Percentiles rank a stretch among this genome's conserved stretches.
Evolutionary conservation across 371 early-diverging fungal species (phyloP).

Genomic region (Mucor plumbeus): DNA sequence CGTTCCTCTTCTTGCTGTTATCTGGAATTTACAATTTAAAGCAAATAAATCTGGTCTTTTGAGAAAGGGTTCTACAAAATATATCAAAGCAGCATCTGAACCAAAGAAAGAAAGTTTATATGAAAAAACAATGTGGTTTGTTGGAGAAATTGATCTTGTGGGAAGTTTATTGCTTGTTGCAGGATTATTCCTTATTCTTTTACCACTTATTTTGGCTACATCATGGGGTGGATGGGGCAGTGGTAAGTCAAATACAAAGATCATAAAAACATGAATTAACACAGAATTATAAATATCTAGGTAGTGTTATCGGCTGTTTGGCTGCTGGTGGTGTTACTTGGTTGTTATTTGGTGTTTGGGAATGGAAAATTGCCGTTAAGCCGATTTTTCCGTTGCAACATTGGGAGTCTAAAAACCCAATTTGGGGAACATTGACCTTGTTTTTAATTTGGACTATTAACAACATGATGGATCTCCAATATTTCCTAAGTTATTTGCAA

Average conservation of each 20-base stretch:
- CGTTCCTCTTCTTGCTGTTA: not conserved
- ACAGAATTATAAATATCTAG: not conserved
- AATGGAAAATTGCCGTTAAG: slow-evolving; percentile 42
- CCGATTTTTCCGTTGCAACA: slow-evolving; percentile 50
- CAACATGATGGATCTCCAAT: slow-evolving; percentile 36
- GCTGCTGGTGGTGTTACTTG: slow-evolving; percentile 26
- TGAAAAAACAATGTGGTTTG: not conserved
- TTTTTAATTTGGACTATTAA: slow-evolving; percentile 46
- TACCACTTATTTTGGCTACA: not conserved
- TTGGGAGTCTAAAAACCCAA: slow-evolving; percentile 45
- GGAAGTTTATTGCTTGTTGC: not conserved
- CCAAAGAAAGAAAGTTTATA: not conserved
- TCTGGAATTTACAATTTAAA: not conserved
- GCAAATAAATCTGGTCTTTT: not conserved
- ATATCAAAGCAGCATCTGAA: not conserved
- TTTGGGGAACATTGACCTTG: slow-evolving; percentile 45
- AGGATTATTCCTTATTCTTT: not conserved
- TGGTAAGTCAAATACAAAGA: not conserved
- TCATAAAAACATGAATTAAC: no score
- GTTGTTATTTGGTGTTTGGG: slow-evolving; percentile 47
- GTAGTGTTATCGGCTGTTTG: not conserved
- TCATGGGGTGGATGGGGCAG: not conserved
- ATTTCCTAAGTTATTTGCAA: slow-evolving; percentile 44
- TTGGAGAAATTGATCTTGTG: not conserved
- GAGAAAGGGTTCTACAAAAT: not conserved